Base-by-base conservation (phyloP, 805 yeast species). In the Pichia manshurica region DNA sequence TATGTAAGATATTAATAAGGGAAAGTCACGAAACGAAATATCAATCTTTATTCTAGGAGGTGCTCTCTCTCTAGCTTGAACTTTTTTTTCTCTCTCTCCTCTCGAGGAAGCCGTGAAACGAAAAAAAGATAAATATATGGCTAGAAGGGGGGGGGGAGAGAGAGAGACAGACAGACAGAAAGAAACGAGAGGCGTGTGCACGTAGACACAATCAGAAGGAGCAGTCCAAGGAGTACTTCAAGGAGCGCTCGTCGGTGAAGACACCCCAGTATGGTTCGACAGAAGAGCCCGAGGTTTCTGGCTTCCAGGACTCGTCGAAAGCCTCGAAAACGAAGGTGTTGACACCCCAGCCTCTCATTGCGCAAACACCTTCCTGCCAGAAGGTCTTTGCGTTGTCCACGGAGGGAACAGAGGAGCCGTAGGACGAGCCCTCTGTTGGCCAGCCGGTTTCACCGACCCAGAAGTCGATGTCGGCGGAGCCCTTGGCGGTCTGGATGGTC, bases 361-460 rank as follows among this genome's bases (percentile, higher is more conserved):
- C 96, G 72, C 97, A 90, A 59, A 91, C 73, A 56, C 87, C 95
- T 60, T 87, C 80, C 67, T 82, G 78, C 95, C 93, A 91, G 80
- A 77, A 91, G 57, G 69, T 66, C 60, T 75, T 72, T 50, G 98
- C 98, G 61, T 88, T 88, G 35, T 63, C 73, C 48, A 79, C 75
- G 59, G 82, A 66, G 60, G 97, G 96, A 25, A 67, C 64, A 45
- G 96, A 71, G 55, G 61, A 50, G 63, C 80, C 88, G 60, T 69
- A 89, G 63, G 72, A 68, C 51, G 87, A 79, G 68, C 97, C 97
- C 5, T 75, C 81, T 31, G 96, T 78, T 66, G 96, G 95, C 96
- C 96, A 89, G 59, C 97, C 96, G 55, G 97, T 89, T 75, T 90
- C 96, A 68, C 97, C 96, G 61, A 89, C 93, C 89, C 91, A 90